Evolutionary conservation across 1,139 yeast species (phyloP).

Genomic region (Saccharomyces hybrid): DNA sequence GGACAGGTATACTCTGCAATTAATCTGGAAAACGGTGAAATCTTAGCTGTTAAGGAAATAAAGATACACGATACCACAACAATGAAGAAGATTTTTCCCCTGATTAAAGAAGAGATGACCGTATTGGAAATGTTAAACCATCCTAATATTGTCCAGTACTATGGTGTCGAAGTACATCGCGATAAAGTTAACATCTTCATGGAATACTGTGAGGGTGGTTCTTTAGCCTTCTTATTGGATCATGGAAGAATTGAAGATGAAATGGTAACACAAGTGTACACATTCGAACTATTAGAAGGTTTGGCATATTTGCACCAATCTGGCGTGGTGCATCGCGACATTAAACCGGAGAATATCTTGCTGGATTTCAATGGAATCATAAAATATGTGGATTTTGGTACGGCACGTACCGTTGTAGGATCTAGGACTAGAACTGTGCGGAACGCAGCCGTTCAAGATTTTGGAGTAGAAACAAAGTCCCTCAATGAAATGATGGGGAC

Average conservation of each 20-base stretch:
- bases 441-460: background rate
- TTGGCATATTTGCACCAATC: constrained; percentile 85
- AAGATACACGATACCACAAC: constrained; percentile 81
- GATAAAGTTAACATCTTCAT: constrained; percentile 89
- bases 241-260: constrained; percentile 94
- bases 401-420: constrained; percentile 54
- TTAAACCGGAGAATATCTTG: constrained; percentile 85
- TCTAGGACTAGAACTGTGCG: background rate
- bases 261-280: constrained; percentile 78
- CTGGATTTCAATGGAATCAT: constrained; percentile 85
- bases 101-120: constrained; percentile 91
- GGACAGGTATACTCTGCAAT: constrained; percentile 89
- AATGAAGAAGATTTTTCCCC: constrained; percentile 72
- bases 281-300: constrained; percentile 89
- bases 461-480: constrained; percentile 9
- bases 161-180: constrained; percentile 91
- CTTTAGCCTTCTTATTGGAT: constrained; percentile 68
- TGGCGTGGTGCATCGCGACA: constrained; percentile 89
- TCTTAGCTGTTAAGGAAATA: constrained; percentile 93
- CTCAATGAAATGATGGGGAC: constrained; percentile 69
- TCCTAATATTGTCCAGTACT: constrained; percentile 90
- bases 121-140: constrained; percentile 88
- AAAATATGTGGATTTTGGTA: constrained; percentile 92
- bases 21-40: constrained; percentile 87
- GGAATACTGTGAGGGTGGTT: constrained; percentile 96